A percentile compares a stretch with the other conserved stretches of the same genome.
phyloP scores from a whole-genome alignment of 495 filamentous ascomycete genomes.

The Poronia punctata region DNA sequence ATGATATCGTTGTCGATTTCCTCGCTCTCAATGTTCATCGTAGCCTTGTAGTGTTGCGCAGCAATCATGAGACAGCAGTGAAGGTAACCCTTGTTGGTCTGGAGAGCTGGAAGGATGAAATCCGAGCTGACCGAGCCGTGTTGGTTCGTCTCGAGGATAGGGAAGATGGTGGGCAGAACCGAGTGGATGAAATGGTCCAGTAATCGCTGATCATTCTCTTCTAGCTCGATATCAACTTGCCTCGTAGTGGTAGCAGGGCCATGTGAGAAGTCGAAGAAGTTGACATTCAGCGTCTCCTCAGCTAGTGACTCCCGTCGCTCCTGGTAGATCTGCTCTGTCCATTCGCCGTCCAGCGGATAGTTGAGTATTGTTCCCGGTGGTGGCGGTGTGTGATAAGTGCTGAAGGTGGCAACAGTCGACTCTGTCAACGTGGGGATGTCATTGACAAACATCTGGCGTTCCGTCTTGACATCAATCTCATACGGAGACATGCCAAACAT shows the following conservation, averaged over 20 bases:
- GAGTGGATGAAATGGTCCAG: constrained; percentile 89
- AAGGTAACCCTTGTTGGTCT: constrained; percentile 86
- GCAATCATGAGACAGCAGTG: constrained; percentile 95
- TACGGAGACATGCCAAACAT: constrained; percentile 64
- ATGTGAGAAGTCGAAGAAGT: constrained; percentile 71
- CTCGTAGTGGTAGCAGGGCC: constrained; percentile 45
- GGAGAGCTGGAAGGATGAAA: constrained; percentile 75
- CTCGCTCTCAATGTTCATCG: constrained; percentile 51
- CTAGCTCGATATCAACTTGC: constrained; percentile 73
- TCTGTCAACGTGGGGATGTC: constrained; percentile 78
- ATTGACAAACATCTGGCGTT: constrained; percentile 89
- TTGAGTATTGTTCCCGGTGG: constrained; percentile 53
- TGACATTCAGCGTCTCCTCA: constrained; percentile 61
- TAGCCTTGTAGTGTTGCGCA: constrained; percentile 89
- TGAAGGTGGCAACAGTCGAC: constrained; percentile 81
- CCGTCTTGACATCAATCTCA: constrained; percentile 92
- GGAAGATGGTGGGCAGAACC: constrained; percentile 83
- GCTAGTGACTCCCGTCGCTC: constrained; percentile 54
- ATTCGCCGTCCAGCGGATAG: constrained; percentile 62
- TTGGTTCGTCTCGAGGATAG: constrained; percentile 82
- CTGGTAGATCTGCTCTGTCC: constrained; percentile 69
- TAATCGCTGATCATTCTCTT: constrained; percentile 77
- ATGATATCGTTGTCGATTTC: constrained; percentile 91
- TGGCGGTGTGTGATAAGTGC: constrained; percentile 72
- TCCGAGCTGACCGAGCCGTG: constrained; percentile 68